These are phyloP conservation scores for Termitomyces sp. DNA, from an alignment of 768 basidiomycete genomes.

Conservation along the genomic window DNA sequence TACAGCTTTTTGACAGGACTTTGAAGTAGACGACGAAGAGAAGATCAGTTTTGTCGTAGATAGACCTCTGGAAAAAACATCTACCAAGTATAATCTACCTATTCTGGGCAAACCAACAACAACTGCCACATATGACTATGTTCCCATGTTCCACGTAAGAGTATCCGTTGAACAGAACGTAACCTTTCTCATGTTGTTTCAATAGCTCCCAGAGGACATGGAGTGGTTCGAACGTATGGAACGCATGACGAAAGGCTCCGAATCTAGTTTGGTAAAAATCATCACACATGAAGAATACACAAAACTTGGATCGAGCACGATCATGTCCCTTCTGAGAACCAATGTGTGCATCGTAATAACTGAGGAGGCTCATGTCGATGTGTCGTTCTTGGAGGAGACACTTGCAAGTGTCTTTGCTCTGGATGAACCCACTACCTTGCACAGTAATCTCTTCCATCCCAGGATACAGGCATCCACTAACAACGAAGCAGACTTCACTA, in stretches of 20 bases:
- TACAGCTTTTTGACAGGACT: background rate
- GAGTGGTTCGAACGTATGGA: background rate
- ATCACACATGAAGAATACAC: background rate
- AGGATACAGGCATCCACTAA: background rate
- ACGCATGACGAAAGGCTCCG: background rate
- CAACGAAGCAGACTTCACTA: no score
- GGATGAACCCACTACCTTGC: no score
- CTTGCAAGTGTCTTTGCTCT: no score
- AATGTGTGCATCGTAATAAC: no score
- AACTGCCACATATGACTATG: background rate
- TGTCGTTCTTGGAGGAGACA: no score
- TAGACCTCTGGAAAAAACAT: background rate
- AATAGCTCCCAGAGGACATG: background rate
- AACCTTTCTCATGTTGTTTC: background rate
- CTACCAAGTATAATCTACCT: background rate
- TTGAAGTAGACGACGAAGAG: background rate
- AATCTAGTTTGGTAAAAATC: background rate
- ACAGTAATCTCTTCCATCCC: no score
- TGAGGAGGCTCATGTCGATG: no score
- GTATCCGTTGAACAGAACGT: background rate
- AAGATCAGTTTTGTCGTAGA: background rate
- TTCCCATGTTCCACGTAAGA: background rate
- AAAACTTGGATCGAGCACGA: no score
- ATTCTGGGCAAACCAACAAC: no score
- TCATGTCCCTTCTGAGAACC: no score